These are phyloP conservation scores for Rasamsonia emersonii DNA, from an alignment of 2,329 filamentous ascomycete genomes.

Conservation along the genomic window DNA sequence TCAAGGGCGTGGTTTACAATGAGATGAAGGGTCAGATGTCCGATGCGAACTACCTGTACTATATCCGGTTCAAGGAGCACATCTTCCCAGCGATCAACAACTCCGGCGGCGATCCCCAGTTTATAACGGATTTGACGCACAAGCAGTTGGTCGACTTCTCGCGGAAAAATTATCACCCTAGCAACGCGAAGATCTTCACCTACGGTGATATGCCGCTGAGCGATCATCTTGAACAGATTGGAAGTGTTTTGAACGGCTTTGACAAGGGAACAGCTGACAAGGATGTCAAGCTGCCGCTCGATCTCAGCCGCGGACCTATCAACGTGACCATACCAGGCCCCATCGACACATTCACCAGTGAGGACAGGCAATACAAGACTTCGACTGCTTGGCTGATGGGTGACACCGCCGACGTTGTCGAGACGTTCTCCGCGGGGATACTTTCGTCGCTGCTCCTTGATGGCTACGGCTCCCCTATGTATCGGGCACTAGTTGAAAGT, in stretches of 20 bases:
- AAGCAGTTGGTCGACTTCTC: slow-evolving; percentile 84
- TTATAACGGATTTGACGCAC: slow-evolving; percentile 92
- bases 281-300: slow-evolving; percentile 67
- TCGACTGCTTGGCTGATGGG: slow-evolving; percentile 89
- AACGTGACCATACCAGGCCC: slow-evolving; percentile 69
- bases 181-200: slow-evolving; percentile 91
- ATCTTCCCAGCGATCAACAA: slow-evolving; percentile 94
- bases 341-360: slow-evolving; percentile 74
- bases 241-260: slow-evolving; percentile 66
- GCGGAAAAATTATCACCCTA: slow-evolving; percentile 89
- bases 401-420: slow-evolving; percentile 70
- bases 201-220: slow-evolving; percentile 86
- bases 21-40: slow-evolving; percentile 99
- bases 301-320: slow-evolving; percentile 57
- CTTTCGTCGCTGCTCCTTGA: slow-evolving; percentile 80
- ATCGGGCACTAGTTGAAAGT: slow-evolving; percentile 78
- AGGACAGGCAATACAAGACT: slow-evolving; percentile 84
- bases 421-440: slow-evolving; percentile 79
- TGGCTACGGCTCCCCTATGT: slow-evolving; percentile 90
- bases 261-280: slow-evolving; percentile 60
- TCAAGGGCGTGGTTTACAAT: slow-evolving; percentile 98
- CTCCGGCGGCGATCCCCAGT: slow-evolving; percentile 90
- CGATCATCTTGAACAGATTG: slow-evolving; percentile 71
- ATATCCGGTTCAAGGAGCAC: slow-evolving; percentile 89
- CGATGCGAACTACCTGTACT: slow-evolving; percentile 91